A percentile compares a stretch with the other conserved stretches of the same genome.
These are phyloP conservation scores for Nitzschia putrida DNA, from an alignment of 108 stramenopile genomes.

Conservation along the genomic window DNA sequence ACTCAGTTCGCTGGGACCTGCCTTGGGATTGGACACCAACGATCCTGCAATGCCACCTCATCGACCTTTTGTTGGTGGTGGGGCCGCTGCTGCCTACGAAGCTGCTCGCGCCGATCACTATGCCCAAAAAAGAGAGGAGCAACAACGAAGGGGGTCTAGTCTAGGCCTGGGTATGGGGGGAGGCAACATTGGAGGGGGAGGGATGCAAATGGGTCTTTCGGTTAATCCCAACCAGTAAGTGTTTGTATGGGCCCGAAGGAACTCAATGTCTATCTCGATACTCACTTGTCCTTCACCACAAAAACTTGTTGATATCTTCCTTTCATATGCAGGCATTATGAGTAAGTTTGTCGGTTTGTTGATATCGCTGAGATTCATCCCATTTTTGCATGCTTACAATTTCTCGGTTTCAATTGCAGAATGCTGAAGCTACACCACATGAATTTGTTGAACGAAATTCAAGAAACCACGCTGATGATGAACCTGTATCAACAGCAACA, in stretches of 20 bases:
- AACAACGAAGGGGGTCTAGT: slow-evolving; percentile 55
- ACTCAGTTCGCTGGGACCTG: slow-evolving; percentile 42
- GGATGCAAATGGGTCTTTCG: slow-evolving; percentile 56
- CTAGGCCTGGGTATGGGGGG: slow-evolving; percentile 53
- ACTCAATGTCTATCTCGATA: background rate
- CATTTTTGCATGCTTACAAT: no score
- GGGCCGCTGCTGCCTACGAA: slow-evolving; percentile 82
- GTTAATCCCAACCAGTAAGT: slow-evolving; percentile 68
- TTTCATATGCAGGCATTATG: slow-evolving; percentile 30
- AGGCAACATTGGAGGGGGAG: slow-evolving; percentile 30
- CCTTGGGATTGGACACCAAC: slow-evolving; percentile 31
- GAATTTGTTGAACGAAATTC: slow-evolving; percentile 91
- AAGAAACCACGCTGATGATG: slow-evolving; percentile 93
- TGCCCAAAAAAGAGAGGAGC: slow-evolving; percentile 43
- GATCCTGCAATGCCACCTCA: slow-evolving; percentile 58
- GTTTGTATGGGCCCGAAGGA: background rate
- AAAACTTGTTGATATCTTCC: background rate
- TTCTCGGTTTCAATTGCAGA: slow-evolving; percentile 33
- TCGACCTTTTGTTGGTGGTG: slow-evolving; percentile 76
- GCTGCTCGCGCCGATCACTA: slow-evolving; percentile 80
- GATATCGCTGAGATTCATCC: no score
- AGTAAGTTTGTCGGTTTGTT: no score
- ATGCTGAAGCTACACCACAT: slow-evolving; percentile 93
- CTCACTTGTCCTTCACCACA: background rate
- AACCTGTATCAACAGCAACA: slow-evolving; percentile 78